These are phyloP conservation scores for Jatropha multifida DNA, from an alignment of 441 rosid genomes.

Conservation along the genomic window DNA sequence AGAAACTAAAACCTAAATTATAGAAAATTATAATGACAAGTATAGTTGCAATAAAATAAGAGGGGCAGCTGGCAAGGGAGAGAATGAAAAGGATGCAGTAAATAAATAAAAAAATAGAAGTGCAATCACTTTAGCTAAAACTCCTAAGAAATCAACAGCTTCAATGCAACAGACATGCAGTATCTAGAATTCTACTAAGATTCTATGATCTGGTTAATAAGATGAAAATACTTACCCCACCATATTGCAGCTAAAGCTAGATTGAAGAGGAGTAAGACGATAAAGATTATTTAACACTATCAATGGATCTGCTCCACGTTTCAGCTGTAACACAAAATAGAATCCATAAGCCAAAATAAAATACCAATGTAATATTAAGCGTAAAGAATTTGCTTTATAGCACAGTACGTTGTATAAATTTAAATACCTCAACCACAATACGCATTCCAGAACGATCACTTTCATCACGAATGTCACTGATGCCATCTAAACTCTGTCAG, in stretches of 20 bases:
- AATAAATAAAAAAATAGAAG: not conserved
- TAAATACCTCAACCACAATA: constrained; percentile 80
- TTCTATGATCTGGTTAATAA: not conserved
- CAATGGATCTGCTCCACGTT: constrained; percentile 78
- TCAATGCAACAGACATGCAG: not conserved
- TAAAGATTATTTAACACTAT: constrained; percentile 85
- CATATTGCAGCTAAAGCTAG: constrained; percentile 98
- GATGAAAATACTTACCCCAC: constrained; percentile 66
- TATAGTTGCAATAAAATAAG: not conserved
- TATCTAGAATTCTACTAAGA: not conserved
- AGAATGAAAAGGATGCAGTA: not conserved
- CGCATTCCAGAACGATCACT: constrained; percentile 98
- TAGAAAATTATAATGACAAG: not conserved
- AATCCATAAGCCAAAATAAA: constrained; percentile 11
- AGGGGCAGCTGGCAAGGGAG: not conserved
- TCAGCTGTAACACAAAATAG: constrained; percentile 51
- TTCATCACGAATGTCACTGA: constrained; percentile 95
- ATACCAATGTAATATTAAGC: not conserved
- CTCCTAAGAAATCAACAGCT: not conserved
- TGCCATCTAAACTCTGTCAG: constrained; percentile 80
- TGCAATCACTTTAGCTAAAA: constrained; percentile 3
- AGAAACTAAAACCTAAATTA: not conserved
- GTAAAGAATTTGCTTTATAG: not conserved
- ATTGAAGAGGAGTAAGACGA: constrained; percentile 90
- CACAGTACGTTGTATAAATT: constrained; percentile 12